Evolutionary conservation across 1,284 basidiomycete genomes (phyloP), one percentile per base, ranked within the genome.

Genomic region (Cutaneotrichosporon cavernicola): DNA sequence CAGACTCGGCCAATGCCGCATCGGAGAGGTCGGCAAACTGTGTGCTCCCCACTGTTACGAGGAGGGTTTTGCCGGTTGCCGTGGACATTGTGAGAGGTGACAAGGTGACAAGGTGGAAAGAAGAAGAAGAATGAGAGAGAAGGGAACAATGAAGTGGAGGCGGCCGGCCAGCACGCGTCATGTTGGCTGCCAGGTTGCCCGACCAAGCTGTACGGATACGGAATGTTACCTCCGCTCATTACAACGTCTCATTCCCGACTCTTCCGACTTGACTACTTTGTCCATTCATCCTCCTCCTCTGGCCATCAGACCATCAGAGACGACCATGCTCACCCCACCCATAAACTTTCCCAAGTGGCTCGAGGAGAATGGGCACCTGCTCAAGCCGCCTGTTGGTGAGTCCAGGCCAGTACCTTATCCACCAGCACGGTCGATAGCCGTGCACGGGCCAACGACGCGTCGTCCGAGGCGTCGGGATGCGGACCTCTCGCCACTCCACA

Each of bases 1-100:
- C 84, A 8, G 82, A 69, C 4, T 83, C 78, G 9, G 86, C 86
- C 62, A 93, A 82, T 34, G 85, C 83, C n/a, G 83, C 79, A 69
- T 86, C 80, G 59, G 91, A 86, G 66, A 97, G 86, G 6, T 83
- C 78, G 74, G 91, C 87, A 82, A 96, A 97, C 7, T 72, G 70
- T 34, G 93, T 96, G n/a, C 92, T 94, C 64, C 93, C 93, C 57
- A 97, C 90, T 1, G 93, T 96, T 65, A 93, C 85, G 75, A 97
- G 87, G 57, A 85, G 88, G 0, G 51, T 51, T 22, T 53, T 53
- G 51, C 30, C 51, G 50, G 26, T 14, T 14, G 13, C 9, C n/a
- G 11, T 18, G n/a, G 53, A 11, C 46, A 52, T 51, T 30, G 46
- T 32, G 30, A 5, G 43, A 26, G 26, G 26, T 26, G 26, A 26